Conservation (phyloP, 352 stramenopile species). For the Peronospora belbahrii region DNA sequence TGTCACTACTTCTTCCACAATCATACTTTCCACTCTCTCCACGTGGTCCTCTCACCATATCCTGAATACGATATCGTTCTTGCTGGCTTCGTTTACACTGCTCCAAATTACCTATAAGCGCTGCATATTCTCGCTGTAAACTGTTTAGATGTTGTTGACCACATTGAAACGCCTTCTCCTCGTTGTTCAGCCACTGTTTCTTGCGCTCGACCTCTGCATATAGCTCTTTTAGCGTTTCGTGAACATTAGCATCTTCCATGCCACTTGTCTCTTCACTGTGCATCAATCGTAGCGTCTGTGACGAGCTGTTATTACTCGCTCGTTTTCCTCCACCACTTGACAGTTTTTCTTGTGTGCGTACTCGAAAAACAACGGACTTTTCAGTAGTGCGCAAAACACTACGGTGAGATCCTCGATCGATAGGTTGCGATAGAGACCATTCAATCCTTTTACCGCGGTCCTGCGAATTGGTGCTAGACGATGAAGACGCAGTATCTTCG, state of each 20-base stretch:
- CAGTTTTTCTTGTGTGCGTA: conserved; percentile 22
- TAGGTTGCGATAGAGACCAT: conserved; percentile 7
- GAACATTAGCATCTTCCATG: conserved; percentile 19
- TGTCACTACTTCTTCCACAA: conserved; percentile 7
- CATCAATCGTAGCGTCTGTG: conserved; percentile 4
- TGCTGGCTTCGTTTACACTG: conserved; percentile 31
- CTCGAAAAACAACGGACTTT: conserved; percentile 27
- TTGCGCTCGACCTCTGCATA: conserved; percentile 24
- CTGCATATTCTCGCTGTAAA: conserved; percentile 32
- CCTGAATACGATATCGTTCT: conserved; percentile 27
- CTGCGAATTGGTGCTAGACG: conserved; percentile 12
- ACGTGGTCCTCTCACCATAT: conserved; percentile 22
- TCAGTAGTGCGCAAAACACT: conserved; percentile 19
- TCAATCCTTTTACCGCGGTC: conserved; percentile 1
- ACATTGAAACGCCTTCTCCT: conserved; percentile 26
- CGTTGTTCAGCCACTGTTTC: conserved; percentile 26
- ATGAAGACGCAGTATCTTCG: conserved; percentile 16
- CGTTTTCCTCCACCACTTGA: conserved; percentile 1
- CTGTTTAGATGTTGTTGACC: conserved; percentile 24
- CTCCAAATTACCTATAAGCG: conserved; percentile 31
- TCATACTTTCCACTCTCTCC: conserved; percentile 6
- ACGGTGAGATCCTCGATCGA: background rate
- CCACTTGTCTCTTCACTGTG: background rate
- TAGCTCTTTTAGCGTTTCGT: conserved; percentile 27
- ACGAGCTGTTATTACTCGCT: conserved; percentile 5